Conservation (phyloP, 257 asterid genomes). For the Sherardia arvensis region DNA sequence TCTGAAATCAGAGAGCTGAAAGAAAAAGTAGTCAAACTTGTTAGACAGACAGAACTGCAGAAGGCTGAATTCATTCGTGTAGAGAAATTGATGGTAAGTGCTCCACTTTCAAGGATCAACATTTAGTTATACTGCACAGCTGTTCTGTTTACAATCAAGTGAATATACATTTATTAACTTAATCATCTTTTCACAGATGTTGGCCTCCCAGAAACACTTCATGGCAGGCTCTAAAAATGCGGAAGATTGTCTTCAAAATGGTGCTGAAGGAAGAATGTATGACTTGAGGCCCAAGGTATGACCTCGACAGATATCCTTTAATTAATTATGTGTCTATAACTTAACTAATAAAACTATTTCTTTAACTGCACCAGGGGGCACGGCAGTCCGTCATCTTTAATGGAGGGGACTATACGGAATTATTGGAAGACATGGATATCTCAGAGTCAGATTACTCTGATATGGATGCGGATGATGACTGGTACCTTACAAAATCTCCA, state of each 20-base stretch:
- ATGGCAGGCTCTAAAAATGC: slow-evolving; percentile 26
- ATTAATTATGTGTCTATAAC: not conserved
- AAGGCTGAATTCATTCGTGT: slow-evolving; percentile 56
- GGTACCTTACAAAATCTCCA: slow-evolving; percentile 12
- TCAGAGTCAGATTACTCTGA: slow-evolving; percentile 41
- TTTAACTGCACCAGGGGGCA: slow-evolving; percentile 30
- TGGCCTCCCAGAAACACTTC: slow-evolving; percentile 40
- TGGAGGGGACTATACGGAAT: slow-evolving; percentile 24
- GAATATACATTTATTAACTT: not conserved
- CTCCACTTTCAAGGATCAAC: not conserved
- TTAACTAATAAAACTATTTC: not conserved
- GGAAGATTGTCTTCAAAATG: slow-evolving; percentile 15
- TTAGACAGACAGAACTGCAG: slow-evolving; percentile 54
- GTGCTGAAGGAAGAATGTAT: slow-evolving; percentile 47
- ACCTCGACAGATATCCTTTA: not conserved
- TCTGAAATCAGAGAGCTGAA: slow-evolving; percentile 75
- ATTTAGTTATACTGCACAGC: not conserved
- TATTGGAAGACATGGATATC: slow-evolving; percentile 79
- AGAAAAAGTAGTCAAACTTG: slow-evolving; percentile 70
- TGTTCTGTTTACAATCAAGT: not conserved
- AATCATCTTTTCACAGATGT: slow-evolving; percentile 26
- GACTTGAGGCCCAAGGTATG: slow-evolving; percentile 68
- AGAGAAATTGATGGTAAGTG: slow-evolving; percentile 63
- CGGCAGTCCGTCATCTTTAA: slow-evolving; percentile 39
- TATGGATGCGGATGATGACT: slow-evolving; percentile 28